Base-by-base conservation (phyloP, 129 eudicot genomes). In the Gnaphalium uliginosum region DNA sequence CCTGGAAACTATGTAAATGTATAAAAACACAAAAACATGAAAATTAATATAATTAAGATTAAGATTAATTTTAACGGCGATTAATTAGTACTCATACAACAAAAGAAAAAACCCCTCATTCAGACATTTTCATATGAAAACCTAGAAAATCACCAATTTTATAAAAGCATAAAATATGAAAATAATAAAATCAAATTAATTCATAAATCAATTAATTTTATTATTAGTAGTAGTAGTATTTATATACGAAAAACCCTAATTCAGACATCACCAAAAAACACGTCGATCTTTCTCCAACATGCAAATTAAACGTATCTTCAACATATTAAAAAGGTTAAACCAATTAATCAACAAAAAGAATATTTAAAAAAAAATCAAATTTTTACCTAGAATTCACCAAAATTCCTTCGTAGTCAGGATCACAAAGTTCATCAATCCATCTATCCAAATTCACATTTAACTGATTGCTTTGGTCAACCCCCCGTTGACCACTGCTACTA, bases 381-480 rank as follows among this genome's bases (percentile, higher is more conserved):
- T 22, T 71, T 64, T 79, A 79, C 82, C 82, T 15, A 69, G 14
- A 58, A 69, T 59, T 8, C 50, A 27, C 24, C 33, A 35, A 2
- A 22, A 17, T 10, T 29, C 51, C 39, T 25, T 4, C 5, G 2
- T 10, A 8, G 56, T 29, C 27, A 2, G 61, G 51, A 19, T 6
- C 22, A 51, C 22, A 11, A 2, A 41, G n/a, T 19, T n/a, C 27
- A 3, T 68, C 18, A 58, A 68, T 0, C 73, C 65, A 76, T 8
- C 1, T 29, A 0, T 77, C 69, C 29, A 26, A 50, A 13, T 50
- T 62, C 1, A 0, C 3, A 5, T 41, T 68, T 0, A 53, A 13
- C 0, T 25, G 8, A 8, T n/a, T 37, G 33, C 33, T 1, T 68
- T 77, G 61, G 11, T 26, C 68, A n/a, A 43, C 24, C n/a, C 1